These are phyloP conservation scores for Cytospora schulzeri DNA, from an alignment of 2,329 filamentous ascomycete genomes.

Conservation along the genomic window DNA sequence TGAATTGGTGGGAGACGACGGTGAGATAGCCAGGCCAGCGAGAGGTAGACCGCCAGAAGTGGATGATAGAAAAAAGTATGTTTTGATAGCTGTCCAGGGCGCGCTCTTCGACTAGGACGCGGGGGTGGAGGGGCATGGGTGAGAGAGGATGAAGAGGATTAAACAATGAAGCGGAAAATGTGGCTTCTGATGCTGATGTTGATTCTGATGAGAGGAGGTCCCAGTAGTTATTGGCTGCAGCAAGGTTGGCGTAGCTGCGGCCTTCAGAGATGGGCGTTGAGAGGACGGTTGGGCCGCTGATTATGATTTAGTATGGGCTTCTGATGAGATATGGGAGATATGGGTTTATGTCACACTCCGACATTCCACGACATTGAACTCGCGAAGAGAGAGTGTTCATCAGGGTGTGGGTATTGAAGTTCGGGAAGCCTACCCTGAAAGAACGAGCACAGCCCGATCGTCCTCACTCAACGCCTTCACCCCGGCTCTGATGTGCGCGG, in stretches of 20 bases:
- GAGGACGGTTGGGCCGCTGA: conserved; percentile 63
- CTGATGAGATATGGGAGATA: not conserved
- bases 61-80: conserved; percentile 70
- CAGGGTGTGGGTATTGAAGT: not conserved
- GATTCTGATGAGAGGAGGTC: conserved; percentile 35
- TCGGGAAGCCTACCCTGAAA: conserved; percentile 64
- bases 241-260: conserved; percentile 61
- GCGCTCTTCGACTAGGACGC: conserved; percentile 64
- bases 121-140: conserved; percentile 37
- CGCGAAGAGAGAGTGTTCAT: conserved; percentile 19
- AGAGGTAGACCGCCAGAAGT: conserved; percentile 48
- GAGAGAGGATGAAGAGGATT: not conserved
- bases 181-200: not conserved
- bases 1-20: conserved; percentile 72
- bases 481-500: conserved; percentile 72
- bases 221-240: conserved; percentile 50
- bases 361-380: not conserved
- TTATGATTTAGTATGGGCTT: not conserved
- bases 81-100: conserved; percentile 89
- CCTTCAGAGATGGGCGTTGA: conserved; percentile 62
- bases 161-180: not conserved
- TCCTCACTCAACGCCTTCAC: conserved; percentile 54
- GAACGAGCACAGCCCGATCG: conserved; percentile 57
- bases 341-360: not conserved
- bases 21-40: conserved; percentile 61